phyloP scores from a whole-genome alignment of 495 filamentous ascomycete genomes.

The Penicillium roqueforti region DNA sequence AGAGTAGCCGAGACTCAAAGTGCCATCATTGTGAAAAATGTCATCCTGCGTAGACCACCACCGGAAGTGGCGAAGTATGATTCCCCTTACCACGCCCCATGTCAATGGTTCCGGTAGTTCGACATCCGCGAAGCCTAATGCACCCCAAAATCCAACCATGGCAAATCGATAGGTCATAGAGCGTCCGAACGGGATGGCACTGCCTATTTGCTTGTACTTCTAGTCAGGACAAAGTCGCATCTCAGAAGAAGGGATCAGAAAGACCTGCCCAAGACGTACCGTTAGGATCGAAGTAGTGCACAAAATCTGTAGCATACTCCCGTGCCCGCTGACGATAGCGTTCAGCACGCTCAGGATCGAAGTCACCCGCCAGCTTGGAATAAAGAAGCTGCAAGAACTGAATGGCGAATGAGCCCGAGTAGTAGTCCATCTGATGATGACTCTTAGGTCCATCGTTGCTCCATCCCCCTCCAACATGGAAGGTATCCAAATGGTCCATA shows the following conservation, averaged over 20 bases:
- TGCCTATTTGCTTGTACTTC: constrained; percentile 13
- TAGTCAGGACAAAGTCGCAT: constrained; percentile 2
- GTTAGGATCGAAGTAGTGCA: constrained; percentile 68
- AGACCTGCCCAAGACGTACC: constrained; percentile 29
- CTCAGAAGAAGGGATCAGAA: neutral
- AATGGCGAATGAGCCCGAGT: constrained; percentile 76
- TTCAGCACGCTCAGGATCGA: constrained; percentile 61
- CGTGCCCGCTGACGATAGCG: constrained; percentile 65
- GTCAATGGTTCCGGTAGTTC: constrained; percentile 65
- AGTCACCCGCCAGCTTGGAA: constrained; percentile 64
- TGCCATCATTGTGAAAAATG: constrained; percentile 70
- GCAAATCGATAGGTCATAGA: constrained; percentile 76
- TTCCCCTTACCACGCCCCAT: constrained; percentile 73
- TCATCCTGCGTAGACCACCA: constrained; percentile 73
- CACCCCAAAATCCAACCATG: constrained; percentile 79
- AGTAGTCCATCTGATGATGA: constrained; percentile 79
- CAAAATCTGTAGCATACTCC: constrained; percentile 62
- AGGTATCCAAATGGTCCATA: constrained; percentile 72
- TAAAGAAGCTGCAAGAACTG: constrained; percentile 75
- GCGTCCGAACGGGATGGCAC: constrained; percentile 69
- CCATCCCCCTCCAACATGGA: constrained; percentile 76
- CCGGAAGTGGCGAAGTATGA: constrained; percentile 66
- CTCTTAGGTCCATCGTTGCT: constrained; percentile 74
- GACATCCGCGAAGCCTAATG: constrained; percentile 68
- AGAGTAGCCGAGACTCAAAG: constrained; percentile 69